Evolutionary conservation across 225 moss, liverwort and hornwort genomes (phyloP).

Genomic region (Antitrichia curtipendula): DNA sequence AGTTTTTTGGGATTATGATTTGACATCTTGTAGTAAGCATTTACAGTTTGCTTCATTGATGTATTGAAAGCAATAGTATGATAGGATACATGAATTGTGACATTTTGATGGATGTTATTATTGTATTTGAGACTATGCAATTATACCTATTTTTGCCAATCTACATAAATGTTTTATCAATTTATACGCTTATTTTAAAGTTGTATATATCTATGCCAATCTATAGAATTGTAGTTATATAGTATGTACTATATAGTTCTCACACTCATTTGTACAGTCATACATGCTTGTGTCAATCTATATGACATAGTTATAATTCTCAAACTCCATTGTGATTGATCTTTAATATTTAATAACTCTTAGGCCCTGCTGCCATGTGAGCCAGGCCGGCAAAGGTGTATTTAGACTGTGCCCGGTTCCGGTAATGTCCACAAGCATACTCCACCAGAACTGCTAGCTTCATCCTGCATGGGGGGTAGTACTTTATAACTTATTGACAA

Average conservation of each 20-base stretch:
- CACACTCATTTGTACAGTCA: neutral
- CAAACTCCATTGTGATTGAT: rapidly evolving
- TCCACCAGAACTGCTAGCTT: too few relatives aligned
- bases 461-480: too few relatives aligned
- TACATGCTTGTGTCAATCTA: neutral
- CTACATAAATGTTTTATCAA: neutral
- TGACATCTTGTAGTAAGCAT: neutral
- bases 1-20: too few relatives aligned
- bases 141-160: neutral
- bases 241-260: too few relatives aligned
- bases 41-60: neutral
- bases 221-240: neutral
- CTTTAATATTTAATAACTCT: neutral
- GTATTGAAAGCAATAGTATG: neutral
- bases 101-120: neutral
- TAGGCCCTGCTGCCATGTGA: too few relatives aligned
- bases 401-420: too few relatives aligned
- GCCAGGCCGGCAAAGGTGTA: too few relatives aligned
- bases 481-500: too few relatives aligned
- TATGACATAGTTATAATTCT: neutral
- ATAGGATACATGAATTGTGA: neutral
- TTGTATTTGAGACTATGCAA: neutral
- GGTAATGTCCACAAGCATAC: too few relatives aligned
- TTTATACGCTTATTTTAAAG: neutral
- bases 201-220: rapidly evolving